These are phyloP conservation scores for Elsinoe necatrix DNA, from an alignment of 2,329 filamentous ascomycete species.

Conservation along the genomic window DNA sequence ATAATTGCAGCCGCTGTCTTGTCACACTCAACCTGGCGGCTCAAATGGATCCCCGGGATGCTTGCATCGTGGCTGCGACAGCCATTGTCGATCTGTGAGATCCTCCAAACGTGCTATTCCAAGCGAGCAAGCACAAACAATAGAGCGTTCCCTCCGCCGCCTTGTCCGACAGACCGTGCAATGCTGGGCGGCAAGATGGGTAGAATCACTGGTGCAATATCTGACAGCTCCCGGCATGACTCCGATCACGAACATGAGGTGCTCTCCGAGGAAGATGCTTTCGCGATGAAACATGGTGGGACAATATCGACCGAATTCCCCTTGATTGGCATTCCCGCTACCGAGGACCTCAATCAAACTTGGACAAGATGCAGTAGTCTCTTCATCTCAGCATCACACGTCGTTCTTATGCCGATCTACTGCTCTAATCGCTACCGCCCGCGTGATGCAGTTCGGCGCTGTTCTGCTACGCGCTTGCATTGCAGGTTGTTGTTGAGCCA, in stretches of 20 bases:
- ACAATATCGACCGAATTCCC: not conserved
- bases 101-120: not conserved
- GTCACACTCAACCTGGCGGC: not conserved
- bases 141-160: not conserved
- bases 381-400: not conserved
- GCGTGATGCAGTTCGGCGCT: not conserved
- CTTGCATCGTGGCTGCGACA: not conserved
- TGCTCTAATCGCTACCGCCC: not conserved
- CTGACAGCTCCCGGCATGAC: not conserved
- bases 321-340: not conserved
- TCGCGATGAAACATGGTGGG: not conserved
- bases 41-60: not conserved
- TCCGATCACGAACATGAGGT: not conserved
- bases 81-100: not conserved
- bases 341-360: not conserved
- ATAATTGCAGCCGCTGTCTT: not conserved
- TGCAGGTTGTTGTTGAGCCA: not conserved
- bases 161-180: not conserved
- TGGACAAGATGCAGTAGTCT: not conserved
- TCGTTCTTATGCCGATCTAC: not conserved
- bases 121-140: constrained; percentile 1
- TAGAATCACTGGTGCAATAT: constrained; percentile 3
- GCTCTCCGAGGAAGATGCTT: not conserved
- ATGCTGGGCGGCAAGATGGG: constrained; percentile 7
- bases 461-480: not conserved